Base-by-base conservation (phyloP, 345 rosid species). In the Fremontodendron californicum region DNA sequence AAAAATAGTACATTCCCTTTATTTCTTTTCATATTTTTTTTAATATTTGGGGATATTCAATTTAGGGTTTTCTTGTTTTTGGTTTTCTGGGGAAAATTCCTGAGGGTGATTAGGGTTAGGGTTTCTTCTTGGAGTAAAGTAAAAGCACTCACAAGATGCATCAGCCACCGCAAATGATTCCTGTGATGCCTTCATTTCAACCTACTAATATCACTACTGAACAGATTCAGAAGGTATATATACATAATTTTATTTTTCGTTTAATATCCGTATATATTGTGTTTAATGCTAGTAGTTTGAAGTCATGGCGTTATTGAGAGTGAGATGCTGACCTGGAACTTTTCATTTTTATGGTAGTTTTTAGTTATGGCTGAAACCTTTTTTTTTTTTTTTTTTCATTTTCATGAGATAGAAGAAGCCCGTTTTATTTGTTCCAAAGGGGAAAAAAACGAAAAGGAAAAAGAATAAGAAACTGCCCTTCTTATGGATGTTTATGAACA, bases 201-300 rank as follows among this genome's bases (percentile, higher is more conserved):
- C 88, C 91, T 4, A 73, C 91, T 2, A 92, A 87, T 81, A 88
- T 92, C 84, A 90, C 97, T 62, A 94, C 98, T 58, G 97, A 94
- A 82, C 98, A 94, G 91, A 92, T 94, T 89, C 98, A 94, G 81
- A 92, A 92, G 97, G 98, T 89, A 10, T 39, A 21, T 18, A 29
- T 78, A 33, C 21, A 80, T 4, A 4, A 55, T 49, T 57, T 35
- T n/a, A n/a, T 75, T 68, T 71, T 33, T 55, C 48, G 71, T 8
- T 75, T 43, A 19, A 74, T 6, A 33, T 66, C 63, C 43, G 18
- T 51, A 8, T 11, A 15, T 71, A 51, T 52, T 21, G 62, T 78
- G 11, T 55, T 48, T 48, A 39, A 72, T 54, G 19, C 23, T 54
- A 23, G 49, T 25, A 13, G 23, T 45, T 55, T 54, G 31, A 16